phyloP scores from a whole-genome alignment of 345 rosid genomes.

The Cochlearia excelsa region DNA sequence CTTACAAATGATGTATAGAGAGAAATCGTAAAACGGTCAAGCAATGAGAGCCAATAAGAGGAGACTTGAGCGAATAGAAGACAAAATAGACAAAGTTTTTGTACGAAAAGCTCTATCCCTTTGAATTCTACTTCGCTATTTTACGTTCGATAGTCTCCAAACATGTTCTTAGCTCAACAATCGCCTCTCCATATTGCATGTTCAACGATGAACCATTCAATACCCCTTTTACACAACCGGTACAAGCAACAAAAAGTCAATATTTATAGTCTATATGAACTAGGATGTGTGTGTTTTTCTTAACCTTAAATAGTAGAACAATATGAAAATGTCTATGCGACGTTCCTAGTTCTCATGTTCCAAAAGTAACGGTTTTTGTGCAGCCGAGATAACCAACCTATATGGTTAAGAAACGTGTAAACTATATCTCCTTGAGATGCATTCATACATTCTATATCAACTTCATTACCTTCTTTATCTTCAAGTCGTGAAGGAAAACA shows the following conservation, averaged over 20 bases:
- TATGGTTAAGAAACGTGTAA: too few species aligned
- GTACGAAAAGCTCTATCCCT: slow-evolving; percentile 63
- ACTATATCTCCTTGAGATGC: too few species aligned
- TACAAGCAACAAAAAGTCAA: too few species aligned
- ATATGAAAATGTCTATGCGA: slow-evolving; percentile 87
- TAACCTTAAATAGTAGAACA: slow-evolving; percentile 73
- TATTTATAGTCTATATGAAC: too few species aligned
- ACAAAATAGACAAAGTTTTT: slow-evolving; percentile 74
- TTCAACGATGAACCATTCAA: slow-evolving; percentile 13
- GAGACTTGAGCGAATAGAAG: slow-evolving; percentile 65
- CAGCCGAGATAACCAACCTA: slow-evolving; percentile 84
- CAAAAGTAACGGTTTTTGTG: slow-evolving; percentile 76
- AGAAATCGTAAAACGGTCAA: slow-evolving; percentile 44
- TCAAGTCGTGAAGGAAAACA: too few species aligned
- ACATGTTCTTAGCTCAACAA: slow-evolving; percentile 88
- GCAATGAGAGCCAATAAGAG: slow-evolving; percentile 45
- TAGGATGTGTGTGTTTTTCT: too few species aligned
- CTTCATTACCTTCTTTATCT: too few species aligned
- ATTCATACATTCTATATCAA: too few species aligned
- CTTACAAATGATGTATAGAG: slow-evolving; percentile 23
- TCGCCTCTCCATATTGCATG: slow-evolving; percentile 78
- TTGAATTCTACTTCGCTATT: slow-evolving; percentile 61
- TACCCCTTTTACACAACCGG: neutral
- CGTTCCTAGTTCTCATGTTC: slow-evolving; percentile 80
- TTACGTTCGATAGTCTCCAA: slow-evolving; percentile 55